Evolutionary conservation across 257 asterid species (phyloP).

Genomic region (Solanum neorickii): DNA sequence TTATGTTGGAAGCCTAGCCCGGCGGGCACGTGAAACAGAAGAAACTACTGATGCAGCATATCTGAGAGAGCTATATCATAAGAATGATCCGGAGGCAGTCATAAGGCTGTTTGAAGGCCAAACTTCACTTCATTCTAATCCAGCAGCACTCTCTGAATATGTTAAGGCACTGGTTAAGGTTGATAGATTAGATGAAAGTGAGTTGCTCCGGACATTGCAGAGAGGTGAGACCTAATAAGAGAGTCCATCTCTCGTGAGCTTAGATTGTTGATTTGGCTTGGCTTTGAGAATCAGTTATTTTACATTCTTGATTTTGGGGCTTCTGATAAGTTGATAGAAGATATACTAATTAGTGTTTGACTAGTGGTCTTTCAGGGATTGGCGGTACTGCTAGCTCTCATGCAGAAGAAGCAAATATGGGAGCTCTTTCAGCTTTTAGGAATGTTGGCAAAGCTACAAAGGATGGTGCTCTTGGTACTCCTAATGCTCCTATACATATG

Average conservation of each 20-base stretch:
- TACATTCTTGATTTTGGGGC: not conserved
- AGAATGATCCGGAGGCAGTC: constrained; percentile 73
- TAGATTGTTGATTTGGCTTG: not conserved
- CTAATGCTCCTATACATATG: constrained; percentile 90
- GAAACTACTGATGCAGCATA: constrained; percentile 61
- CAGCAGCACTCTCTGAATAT: constrained; percentile 76
- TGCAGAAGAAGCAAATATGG: constrained; percentile 41
- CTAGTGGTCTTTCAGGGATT: constrained; percentile 27
- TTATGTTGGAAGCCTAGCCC: constrained; percentile 65
- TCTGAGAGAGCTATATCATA: constrained; percentile 56
- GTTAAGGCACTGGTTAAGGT: constrained; percentile 81
- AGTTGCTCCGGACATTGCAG: constrained; percentile 64
- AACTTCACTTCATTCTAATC: constrained; percentile 65
- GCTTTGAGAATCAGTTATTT: not conserved
- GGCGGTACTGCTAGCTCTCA: constrained; percentile 33
- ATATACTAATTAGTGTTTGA: not conserved
- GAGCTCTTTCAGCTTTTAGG: constrained; percentile 58
- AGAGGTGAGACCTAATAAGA: constrained; percentile 39
- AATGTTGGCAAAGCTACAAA: constrained; percentile 66
- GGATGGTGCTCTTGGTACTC: constrained; percentile 71
- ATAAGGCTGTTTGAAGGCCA: constrained; percentile 74
- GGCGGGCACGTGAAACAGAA: constrained; percentile 51
- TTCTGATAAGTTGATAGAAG: not conserved
- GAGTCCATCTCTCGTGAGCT: not conserved
- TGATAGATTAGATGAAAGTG: constrained; percentile 76